Evolutionary conservation across 495 filamentous ascomycete species (phyloP), one percentile per base, ranked within the genome.

Genomic region (Darksidea phi): DNA sequence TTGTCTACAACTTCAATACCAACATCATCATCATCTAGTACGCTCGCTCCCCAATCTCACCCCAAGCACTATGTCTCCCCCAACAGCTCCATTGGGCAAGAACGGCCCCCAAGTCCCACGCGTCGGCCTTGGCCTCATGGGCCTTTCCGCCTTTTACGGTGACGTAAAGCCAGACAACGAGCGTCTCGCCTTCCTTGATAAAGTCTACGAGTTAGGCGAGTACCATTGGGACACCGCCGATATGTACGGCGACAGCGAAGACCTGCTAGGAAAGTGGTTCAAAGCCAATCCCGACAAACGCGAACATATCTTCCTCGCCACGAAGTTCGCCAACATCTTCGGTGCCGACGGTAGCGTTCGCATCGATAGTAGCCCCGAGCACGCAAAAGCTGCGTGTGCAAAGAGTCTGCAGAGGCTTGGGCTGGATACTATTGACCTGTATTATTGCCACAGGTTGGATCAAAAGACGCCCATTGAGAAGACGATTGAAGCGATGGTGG

Each of bases 201-300:
- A 79, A 1, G 82, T 79, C 24, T 66, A 81, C 50, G 76, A 80
- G 48, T 66, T 80, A n/a, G 86, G 85, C 5, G 72, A 79, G 47
- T 78, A 58, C 0, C 81, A 82, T 54, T 88, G 85, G 85, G 86
- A 88, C 63, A 78, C 76, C 11, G 79, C 84, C 26, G 81, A 87
- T 55, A 54, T 67, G n/a, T 79, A 78, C 43, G 74, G 66, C 13
- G 81, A 84, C 60, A 75, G 64, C 46, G 82, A 86, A 59, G 81
- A 82, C 6, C 66, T 86, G 0, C 57, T 86, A 10, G 81, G 81
- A 0, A 79, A 76, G 63, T 86, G 82, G 82, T 80, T 86, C 65
- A 70, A 68, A 62, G 74, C 62, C 32, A 80, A 63, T 47, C 60
- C 68, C 0, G 80, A 76, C 6, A 85, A 86, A 59, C 71, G 81